Evolutionary conservation across 495 filamentous ascomycete species (phyloP), one percentile per base, ranked within the genome.

Genomic region (Hyaloscypha hepaticicola): DNA sequence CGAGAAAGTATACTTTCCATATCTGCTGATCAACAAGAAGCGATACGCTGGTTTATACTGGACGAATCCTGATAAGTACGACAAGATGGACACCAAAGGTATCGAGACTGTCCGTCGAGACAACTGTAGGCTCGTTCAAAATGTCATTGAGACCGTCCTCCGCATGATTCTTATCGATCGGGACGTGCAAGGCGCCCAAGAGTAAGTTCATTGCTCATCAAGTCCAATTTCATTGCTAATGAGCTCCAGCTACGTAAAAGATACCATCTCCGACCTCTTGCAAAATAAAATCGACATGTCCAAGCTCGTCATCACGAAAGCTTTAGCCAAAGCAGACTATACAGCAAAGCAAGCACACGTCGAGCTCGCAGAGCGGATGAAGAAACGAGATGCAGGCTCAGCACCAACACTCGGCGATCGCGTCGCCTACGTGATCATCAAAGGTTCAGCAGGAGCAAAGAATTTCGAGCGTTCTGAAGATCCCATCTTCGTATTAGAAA

Each of bases 41-140:
- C 90, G 95, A 60, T 99, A 99, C 69, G 95, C 95, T 14, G 95
- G 95, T 33, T 79, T 99, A 16, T 98, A 93, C 78, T 99, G 94
- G 93, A 98, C 96, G 22, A 92, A 89, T 52, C 84, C 95, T 0
- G 84, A 91, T n/a, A 96, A 96, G 74, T 93, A 87, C 69, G 95
- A 99, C 80, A 99, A 99, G 81, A 98, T 99, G 96, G 95, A 99
- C 73, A 97, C 89, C 69, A 99, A 99, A 75, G 95, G 95, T 81
- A 97, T 99, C 69, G 95, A 99, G 77, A 99, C 95, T 6, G 96
- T 99, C 50, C 86, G 95, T 33, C 82, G 95, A 82, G 95, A 99
- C 73, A 99, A 99, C 72, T 99, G 95, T 73, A 80, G 93, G 55
- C 78, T 99, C 33, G 95, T 98, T 11, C 93, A 97, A 72, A 96